Conservation (phyloP, 148 eudicot genomes). For the Selenicereus undatus region DNA sequence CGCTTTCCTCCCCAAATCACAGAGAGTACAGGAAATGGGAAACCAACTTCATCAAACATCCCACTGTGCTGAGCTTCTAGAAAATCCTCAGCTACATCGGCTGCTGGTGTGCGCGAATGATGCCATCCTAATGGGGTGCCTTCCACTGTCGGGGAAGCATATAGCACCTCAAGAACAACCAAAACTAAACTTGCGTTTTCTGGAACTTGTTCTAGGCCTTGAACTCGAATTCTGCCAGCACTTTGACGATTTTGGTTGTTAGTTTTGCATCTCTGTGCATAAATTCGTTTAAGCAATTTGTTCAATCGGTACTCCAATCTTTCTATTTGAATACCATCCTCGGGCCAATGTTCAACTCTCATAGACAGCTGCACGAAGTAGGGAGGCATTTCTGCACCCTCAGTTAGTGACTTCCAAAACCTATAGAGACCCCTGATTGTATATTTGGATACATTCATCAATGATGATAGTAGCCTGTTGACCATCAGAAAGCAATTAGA, state of each 20-base stretch:
- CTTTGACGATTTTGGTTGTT: constrained; percentile 36
- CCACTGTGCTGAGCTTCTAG: constrained; percentile 48
- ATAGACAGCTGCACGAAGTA: constrained; percentile 72
- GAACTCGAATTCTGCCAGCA: constrained; percentile 69
- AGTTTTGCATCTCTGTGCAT: constrained; percentile 52
- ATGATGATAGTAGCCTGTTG: constrained; percentile 31
- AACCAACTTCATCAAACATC: constrained; percentile 44
- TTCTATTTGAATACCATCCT: constrained; percentile 79
- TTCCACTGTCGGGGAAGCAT: constrained; percentile 55
- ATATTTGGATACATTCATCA: constrained; percentile 34
- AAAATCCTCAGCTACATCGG: constrained; percentile 79
- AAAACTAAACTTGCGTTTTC: constrained; percentile 57
- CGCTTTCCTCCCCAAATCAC: constrained; percentile 82
- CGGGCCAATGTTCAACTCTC: constrained; percentile 69
- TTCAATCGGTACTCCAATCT: constrained; percentile 62
- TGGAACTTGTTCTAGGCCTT: constrained; percentile 67
- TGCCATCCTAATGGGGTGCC: constrained; percentile 48
- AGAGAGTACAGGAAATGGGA: constrained; percentile 61
- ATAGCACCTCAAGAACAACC: constrained; percentile 78
- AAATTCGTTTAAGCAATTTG: constrained; percentile 49
- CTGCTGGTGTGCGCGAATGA: constrained; percentile 74
- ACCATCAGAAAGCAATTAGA: constrained; percentile 39
- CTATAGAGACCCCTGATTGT: constrained; percentile 39
- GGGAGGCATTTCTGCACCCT: constrained; percentile 81
- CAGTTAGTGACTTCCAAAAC: constrained; percentile 67